These are phyloP conservation scores for Nigrospora sphaerica DNA, from an alignment of 2,329 filamentous ascomycete species.

Conservation along the genomic window DNA sequence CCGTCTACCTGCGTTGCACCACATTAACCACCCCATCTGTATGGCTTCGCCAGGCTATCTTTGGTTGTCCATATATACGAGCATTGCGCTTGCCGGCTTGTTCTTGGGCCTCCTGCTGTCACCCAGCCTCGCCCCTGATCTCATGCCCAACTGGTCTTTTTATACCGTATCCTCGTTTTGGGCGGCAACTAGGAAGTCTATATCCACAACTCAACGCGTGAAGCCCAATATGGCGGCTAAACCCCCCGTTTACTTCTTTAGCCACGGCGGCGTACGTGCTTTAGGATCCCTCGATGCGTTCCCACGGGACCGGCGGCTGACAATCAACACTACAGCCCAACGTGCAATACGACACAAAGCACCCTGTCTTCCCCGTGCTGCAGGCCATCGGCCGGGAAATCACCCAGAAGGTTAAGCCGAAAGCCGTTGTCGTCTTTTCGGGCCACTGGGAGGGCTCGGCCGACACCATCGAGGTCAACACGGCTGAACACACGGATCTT, in stretches of 20 bases:
- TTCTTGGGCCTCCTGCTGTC: slow-evolving; percentile 17
- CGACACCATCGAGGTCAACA: slow-evolving; percentile 48
- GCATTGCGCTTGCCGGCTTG: slow-evolving; percentile 7
- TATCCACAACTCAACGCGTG: background rate
- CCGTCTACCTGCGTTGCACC: too few relatives aligned
- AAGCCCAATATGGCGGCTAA: slow-evolving; percentile 16
- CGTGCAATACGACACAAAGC: slow-evolving; percentile 60
- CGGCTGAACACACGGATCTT: slow-evolving; percentile 43
- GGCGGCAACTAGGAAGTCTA: slow-evolving; percentile 1
- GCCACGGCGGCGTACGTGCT: slow-evolving; percentile 39
- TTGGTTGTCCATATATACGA: too few relatives aligned
- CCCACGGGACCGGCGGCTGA: background rate
- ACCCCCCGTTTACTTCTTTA: slow-evolving; percentile 41
- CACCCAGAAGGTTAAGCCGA: slow-evolving; percentile 51
- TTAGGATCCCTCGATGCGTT: background rate
- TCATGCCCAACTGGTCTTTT: slow-evolving; percentile 11
- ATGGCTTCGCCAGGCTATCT: background rate
- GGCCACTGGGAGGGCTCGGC: slow-evolving; percentile 55
- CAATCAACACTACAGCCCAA: slow-evolving; percentile 37
- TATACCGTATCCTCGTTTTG: slow-evolving; percentile 8
- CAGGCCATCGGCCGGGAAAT: slow-evolving; percentile 51
- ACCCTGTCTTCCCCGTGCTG: slow-evolving; percentile 60
- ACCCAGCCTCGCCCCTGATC: slow-evolving; percentile 6
- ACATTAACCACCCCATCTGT: background rate
- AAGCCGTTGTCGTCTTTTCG: slow-evolving; percentile 57